Base-by-base conservation (phyloP, 257 asterid genomes). In the Primulina huaijiensis region DNA sequence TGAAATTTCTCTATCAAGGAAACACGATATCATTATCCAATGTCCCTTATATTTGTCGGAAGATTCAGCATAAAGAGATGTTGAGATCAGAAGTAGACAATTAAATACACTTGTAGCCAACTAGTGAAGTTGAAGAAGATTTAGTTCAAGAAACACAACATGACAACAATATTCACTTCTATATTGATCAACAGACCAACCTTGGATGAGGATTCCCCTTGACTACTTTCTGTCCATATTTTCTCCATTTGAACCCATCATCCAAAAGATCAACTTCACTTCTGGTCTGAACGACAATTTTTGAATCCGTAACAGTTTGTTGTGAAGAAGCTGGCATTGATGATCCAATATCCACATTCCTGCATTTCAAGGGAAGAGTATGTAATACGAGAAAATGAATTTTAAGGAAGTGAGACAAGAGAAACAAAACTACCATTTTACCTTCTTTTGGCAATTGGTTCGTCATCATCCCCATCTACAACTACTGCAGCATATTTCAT, bases 121-220 rank as follows among this genome's bases (percentile, higher is more conserved):
- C 8, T 50, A 17, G 57, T 50, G 21, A 50, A 50, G 57, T 50
- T 50, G 3, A 16, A 14, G 8, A 50, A 4, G 21, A 50, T 50
- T 46, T 46, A 50, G 21, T 50, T 50, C 17, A 50, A 50, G 57
- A 50, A 50, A 50, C 57, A 50, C 57, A 50, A 3, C 1, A 43
- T 43, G 55, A 43, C 52, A 40, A 46, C 55, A 50, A 16, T 50
- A 50, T 52, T 25, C 17, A 35, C 9, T 19, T 56, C n/a, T 34
- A 46, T 8, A 19, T 68, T 33, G 21, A 55, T 75, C 61, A 62
- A 55, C 40, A 37, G 35, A 17, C 43, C 7, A 64, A 92, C 98
- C 98, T 92, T 67, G 96, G 98, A 71, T 92, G 81, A 72, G 85
- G 89, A 78, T 89, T 90, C 53, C 98, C 98, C 78, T 92, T 92